phyloP scores from a whole-genome alignment of 2,329 filamentous ascomycete genomes.

The Cordyceps javanica region DNA sequence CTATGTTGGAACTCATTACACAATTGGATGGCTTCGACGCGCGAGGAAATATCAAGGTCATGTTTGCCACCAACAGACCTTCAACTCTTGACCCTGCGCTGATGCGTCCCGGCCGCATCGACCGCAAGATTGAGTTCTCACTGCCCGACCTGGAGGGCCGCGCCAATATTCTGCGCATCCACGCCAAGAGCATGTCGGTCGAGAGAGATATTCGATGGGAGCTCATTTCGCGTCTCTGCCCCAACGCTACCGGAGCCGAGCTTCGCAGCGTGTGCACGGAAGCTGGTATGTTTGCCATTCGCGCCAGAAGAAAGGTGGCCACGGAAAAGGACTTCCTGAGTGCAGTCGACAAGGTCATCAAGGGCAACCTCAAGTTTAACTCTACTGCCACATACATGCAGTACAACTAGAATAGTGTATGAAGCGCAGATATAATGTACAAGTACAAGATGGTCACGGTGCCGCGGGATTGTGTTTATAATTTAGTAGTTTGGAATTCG shows the following conservation, averaged over 20 bases:
- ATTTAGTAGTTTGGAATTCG: neutral
- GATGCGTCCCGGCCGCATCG: constrained; percentile 95
- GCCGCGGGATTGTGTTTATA: constrained; percentile 15
- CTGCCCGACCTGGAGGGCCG: constrained; percentile 94
- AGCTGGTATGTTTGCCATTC: constrained; percentile 97
- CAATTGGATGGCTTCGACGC: constrained; percentile 96
- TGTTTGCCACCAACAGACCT: constrained; percentile 97
- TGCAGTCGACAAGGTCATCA: constrained; percentile 98
- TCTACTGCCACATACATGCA: constrained; percentile 97
- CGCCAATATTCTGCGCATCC: constrained; percentile 95
- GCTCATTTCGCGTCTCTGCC: constrained; percentile 92
- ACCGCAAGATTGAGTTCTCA: constrained; percentile 98
- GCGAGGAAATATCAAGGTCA: constrained; percentile 97
- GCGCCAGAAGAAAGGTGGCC: constrained; percentile 90
- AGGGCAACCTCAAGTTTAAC: constrained; percentile 99
- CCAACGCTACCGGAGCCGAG: constrained; percentile 95
- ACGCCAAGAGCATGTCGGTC: constrained; percentile 99
- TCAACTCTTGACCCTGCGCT: constrained; percentile 94
- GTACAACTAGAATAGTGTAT: constrained; percentile 69
- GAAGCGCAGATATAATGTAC: constrained; percentile 28
- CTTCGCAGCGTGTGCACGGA: constrained; percentile 95
- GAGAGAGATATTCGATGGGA: constrained; percentile 99
- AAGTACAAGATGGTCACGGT: constrained; percentile 22
- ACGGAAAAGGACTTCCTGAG: constrained; percentile 98
- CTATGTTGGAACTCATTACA: constrained; percentile 96